Evolutionary conservation across 2,329 filamentous ascomycete species (phyloP).

Genomic region (Phaeosphaeriaceae sp.): DNA sequence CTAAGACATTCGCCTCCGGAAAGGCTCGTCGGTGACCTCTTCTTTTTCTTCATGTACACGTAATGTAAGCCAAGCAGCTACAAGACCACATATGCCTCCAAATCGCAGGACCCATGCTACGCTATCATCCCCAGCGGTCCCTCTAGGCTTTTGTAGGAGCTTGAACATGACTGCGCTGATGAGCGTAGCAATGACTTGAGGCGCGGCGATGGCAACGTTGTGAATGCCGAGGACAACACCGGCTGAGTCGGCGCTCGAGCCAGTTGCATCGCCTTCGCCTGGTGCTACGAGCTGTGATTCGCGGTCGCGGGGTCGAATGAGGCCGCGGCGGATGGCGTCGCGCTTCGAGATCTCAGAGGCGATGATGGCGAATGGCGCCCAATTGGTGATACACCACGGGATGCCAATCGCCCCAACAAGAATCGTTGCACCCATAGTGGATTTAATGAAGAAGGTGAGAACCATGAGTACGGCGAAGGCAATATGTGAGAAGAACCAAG

Average conservation of each 20-base stretch:
- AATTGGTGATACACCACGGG: slow-evolving; percentile 90
- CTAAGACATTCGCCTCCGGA: slow-evolving; percentile 32
- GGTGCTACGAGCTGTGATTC: slow-evolving; percentile 50
- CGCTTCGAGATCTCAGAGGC: slow-evolving; percentile 87
- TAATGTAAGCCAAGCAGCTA: slow-evolving; percentile 75
- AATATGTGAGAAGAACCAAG: slow-evolving; percentile 86
- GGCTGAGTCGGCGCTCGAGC: slow-evolving; percentile 73
- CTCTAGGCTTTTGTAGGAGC: slow-evolving; percentile 84
- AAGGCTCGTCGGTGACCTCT: slow-evolving; percentile 27
- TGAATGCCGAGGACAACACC: slow-evolving; percentile 93
- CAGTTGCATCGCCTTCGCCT: slow-evolving; percentile 55
- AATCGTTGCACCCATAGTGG: slow-evolving; percentile 73
- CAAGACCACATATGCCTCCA: slow-evolving; percentile 77
- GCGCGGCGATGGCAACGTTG: slow-evolving; percentile 91
- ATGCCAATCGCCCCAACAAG: slow-evolving; percentile 84
- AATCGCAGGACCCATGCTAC: slow-evolving; percentile 86
- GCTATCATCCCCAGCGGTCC: slow-evolving; percentile 82
- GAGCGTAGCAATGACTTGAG: slow-evolving; percentile 88
- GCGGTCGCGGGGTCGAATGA: slow-evolving; percentile 50
- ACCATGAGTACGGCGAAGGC: slow-evolving; percentile 84
- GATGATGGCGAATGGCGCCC: slow-evolving; percentile 96
- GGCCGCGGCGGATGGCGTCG: slow-evolving; percentile 68
- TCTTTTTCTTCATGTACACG: slow-evolving; percentile 67
- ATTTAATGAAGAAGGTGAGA: slow-evolving; percentile 78
- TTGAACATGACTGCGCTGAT: slow-evolving; percentile 85